Evolutionary conservation across 2,329 filamentous ascomycete genomes (phyloP), one percentile per base, ranked within the genome.

Genomic region (Microsporum audouinii): DNA sequence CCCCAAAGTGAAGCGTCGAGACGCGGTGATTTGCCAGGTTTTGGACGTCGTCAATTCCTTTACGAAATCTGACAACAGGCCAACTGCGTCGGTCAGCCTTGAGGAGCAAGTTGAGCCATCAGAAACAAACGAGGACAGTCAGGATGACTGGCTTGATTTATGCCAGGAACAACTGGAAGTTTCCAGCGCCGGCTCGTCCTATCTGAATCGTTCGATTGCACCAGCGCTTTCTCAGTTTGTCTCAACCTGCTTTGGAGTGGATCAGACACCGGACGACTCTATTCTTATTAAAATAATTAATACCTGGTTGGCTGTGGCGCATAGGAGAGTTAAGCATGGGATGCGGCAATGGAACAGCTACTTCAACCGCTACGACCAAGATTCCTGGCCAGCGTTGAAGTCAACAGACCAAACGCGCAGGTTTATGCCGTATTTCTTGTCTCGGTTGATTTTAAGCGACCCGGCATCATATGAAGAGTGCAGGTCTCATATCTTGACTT

Each of bases 221-320:
- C 77, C 77, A 8, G 72, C 77, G 12, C 70, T 85, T 23, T 78
- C 75, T 63, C 78, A 78, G 23, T 74, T 86, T 31, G 70, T 85
- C 27, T 86, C 83, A 0, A 84, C 83, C 62, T 80, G 80, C 58
- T 85, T 86, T 67, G 84, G 84, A 5, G 80, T 82, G 39, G 84
- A 86, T 61, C 68, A 73, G 14, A 72, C 76, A 23, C 77, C 80
- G 0, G 79, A 84, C 53, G 83, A 86, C 65, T 69, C 68, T 1
- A 69, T 86, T 4, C 74, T 86, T 4, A 69, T 77, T 55, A 77
- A 75, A 47, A 71, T 79, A 10, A 72, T 84, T 14, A 79, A 84
- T 62, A 77, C 78, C 17, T 87, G 84, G 84, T 72, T 77, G 7
- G 72, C 72, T 4, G 65, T 83, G 41, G 80, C 79, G 2, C 68